These are phyloP conservation scores for Leccinum obscurum DNA, from an alignment of 768 basidiomycete genomes.

Conservation along the genomic window DNA sequence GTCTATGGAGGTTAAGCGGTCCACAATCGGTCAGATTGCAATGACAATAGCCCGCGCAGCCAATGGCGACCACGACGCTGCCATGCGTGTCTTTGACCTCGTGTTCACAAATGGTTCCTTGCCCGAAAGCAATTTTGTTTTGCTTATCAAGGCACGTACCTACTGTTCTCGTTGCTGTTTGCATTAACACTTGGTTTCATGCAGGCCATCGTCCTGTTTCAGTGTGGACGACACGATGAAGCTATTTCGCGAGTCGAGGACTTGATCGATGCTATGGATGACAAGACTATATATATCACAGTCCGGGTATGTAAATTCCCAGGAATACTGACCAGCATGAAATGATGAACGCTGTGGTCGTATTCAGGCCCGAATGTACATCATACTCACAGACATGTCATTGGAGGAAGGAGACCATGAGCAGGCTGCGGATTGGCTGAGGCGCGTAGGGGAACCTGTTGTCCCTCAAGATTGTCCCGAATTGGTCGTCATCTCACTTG, in stretches of 20 bases:
- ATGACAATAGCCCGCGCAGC: neutral
- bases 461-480: too few species aligned
- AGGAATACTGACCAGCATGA: too few species aligned
- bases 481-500: too few species aligned
- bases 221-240: conserved; percentile 4
- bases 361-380: conserved; percentile 9
- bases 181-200: neutral
- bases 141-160: conserved; percentile 13
- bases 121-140: conserved; percentile 5
- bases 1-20: neutral
- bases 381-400: neutral
- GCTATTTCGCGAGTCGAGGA: conserved; percentile 4
- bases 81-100: conserved; percentile 9
- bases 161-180: rapidly evolving
- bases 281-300: neutral
- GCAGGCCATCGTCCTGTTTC: conserved; percentile 11
- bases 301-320: conserved; percentile 1
- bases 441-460: neutral
- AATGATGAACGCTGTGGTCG: neutral
- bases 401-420: neutral
- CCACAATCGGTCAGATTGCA: conserved; percentile 13
- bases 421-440: neutral
- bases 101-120: neutral
- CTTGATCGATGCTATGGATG: conserved; percentile 1
- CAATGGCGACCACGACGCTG: conserved; percentile 4